These are phyloP conservation scores for Diaporthe amygdali DNA, from an alignment of 2,329 filamentous ascomycete genomes.

Conservation along the genomic window DNA sequence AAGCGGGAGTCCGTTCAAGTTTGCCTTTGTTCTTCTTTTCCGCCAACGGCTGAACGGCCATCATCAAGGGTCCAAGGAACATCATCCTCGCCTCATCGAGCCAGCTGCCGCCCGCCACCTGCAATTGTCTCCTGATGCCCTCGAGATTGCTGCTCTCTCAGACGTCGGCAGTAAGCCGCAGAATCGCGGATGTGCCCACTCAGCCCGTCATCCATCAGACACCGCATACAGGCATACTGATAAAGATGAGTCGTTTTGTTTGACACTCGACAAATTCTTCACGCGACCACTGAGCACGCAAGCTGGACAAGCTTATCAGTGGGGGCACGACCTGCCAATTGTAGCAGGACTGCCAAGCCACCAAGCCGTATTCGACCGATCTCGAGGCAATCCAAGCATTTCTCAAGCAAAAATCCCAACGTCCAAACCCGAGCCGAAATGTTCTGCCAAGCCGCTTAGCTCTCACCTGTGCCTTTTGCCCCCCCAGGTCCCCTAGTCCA, in stretches of 20 bases:
- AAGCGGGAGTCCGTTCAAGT: too few relatives aligned
- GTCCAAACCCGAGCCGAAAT: neutral
- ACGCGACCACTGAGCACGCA: conserved; percentile 8
- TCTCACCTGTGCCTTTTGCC: conserved; percentile 8
- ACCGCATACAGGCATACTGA: conserved; percentile 6
- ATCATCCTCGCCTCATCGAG: neutral
- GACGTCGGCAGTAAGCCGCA: neutral
- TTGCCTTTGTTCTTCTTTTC: neutral
- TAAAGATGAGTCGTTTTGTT: conserved; percentile 6
- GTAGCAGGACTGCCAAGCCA: conserved; percentile 9
- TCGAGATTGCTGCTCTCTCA: neutral
- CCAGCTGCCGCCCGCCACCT: neutral
- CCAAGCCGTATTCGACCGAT: neutral
- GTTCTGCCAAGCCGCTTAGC: neutral
- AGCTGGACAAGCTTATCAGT: conserved; percentile 16
- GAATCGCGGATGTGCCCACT: neutral
- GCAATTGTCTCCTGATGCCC: neutral
- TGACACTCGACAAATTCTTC: neutral
- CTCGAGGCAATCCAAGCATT: neutral
- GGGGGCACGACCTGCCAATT: conserved; percentile 17
- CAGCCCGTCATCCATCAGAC: neutral
- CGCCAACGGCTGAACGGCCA: neutral
- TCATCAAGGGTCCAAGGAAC: neutral
- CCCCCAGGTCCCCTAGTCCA: too few relatives aligned
- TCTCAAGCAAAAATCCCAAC: neutral